Base-by-base conservation (phyloP, 371 early-diverging fungal genomes). In the Rhizopus delemar region DNA sequence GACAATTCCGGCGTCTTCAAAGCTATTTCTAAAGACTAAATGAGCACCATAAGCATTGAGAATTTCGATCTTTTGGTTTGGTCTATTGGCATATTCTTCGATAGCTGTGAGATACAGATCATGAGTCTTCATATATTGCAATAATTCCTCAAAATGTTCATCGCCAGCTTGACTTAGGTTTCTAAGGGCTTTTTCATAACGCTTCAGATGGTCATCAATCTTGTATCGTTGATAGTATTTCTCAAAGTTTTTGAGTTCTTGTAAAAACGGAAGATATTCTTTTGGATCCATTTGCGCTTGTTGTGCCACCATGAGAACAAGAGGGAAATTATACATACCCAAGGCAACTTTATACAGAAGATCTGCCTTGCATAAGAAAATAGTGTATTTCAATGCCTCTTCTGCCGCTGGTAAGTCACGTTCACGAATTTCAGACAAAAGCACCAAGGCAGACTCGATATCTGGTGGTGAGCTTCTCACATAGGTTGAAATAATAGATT, bases 251-350 rank as follows among this genome's bases (percentile, higher is more conserved):
- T 90, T 86, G 50, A 96, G 85, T 59, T 90, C 91, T 43, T 88
- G 80, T 56, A 98, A 76, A 74, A 94, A 94, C 1, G 95, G 90
- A 50, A 97, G 69, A 59, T 97, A 97, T 77, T 98, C 98, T 31
- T 94, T 81, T 16, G 98, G 98, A 82, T 98, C 98, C 75, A 86
- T 94, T 61, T 97, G 95, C 15, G 94, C 91, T 65, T 92, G 91
- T 69, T 96, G 96, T 12, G 96, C 97, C 16, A 97, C 95, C 90
- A 94, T 87, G 38, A 97, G 69, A 7, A 94, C 95, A 53, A 98
- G 78, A 12, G 86, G 74, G 66, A 97, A 92, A 62, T 98, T 94
- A 63, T 98, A 98, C 86, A 94, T 87, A 22, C 95, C 96, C 60
- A 98, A 75, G 2, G 97, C 97, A 3, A 94, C 92, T 65, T 96